Evolutionary conservation across 1,284 basidiomycete genomes (phyloP).

Genomic region (Flammula alnicola): DNA sequence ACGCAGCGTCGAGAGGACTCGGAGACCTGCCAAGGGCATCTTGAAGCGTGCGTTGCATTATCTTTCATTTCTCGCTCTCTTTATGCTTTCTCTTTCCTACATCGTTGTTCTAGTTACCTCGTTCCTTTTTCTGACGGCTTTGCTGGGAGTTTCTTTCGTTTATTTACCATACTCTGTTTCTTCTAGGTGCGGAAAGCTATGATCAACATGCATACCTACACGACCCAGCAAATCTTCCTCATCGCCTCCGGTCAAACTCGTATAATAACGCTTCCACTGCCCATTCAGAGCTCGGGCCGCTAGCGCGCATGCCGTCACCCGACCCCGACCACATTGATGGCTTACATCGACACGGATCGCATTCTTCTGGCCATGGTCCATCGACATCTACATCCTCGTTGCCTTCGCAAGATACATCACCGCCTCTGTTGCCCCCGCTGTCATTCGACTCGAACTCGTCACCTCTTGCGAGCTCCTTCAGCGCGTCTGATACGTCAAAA

Average conservation of each 20-base stretch:
- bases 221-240: constrained; percentile 47
- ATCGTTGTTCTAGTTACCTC: constrained; percentile 16
- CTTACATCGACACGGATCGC: constrained; percentile 66
- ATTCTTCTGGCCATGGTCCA: constrained; percentile 45
- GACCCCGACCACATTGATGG: constrained; percentile 89
- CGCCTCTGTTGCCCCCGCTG: constrained; percentile 61
- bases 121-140: constrained; percentile 2
- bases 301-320: constrained; percentile 78
- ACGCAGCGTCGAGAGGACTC: constrained; percentile 66
- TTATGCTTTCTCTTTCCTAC: background rate
- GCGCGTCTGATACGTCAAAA: constrained; percentile 27
- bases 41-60: constrained; percentile 87
- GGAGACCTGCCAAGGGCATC: constrained; percentile 81
- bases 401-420: constrained; percentile 25
- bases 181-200: constrained; percentile 64
- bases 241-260: constrained; percentile 76
- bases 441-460: constrained; percentile 53
- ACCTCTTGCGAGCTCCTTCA: constrained; percentile 33
- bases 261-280: constrained; percentile 68
- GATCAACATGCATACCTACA: constrained; percentile 58
- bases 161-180: no score
- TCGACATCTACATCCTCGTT: constrained; percentile 20
- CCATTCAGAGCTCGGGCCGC: constrained; percentile 66
- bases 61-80: background rate
- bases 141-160: no score